Evolutionary conservation across 352 stramenopile species (phyloP).

Genomic region (Phytophthora cactorum): DNA sequence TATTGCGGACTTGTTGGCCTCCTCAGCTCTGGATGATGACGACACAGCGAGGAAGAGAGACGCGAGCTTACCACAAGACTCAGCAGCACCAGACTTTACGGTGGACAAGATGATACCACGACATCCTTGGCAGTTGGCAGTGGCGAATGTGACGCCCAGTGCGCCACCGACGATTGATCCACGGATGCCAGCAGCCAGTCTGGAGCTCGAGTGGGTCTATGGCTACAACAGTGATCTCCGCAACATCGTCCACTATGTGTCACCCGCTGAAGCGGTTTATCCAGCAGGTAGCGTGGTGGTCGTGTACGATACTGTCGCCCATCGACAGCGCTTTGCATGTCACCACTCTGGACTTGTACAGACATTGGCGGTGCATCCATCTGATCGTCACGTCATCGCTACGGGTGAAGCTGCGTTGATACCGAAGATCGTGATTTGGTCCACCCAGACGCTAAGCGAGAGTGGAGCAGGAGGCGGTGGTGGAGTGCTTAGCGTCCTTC

Average conservation of each 20-base stretch:
- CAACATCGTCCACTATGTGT: constrained; percentile 65
- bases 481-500: constrained; percentile 61
- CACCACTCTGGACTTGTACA: constrained; percentile 74
- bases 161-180: constrained; percentile 59
- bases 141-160: constrained; percentile 65
- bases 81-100: constrained; percentile 49
- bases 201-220: constrained; percentile 84
- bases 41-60: constrained; percentile 48
- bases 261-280: constrained; percentile 66
- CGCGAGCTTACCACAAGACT: constrained; percentile 52
- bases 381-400: constrained; percentile 53
- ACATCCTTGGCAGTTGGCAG: constrained; percentile 68
- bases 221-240: constrained; percentile 80
- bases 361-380: constrained; percentile 62
- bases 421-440: constrained; percentile 80
- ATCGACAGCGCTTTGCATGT: constrained; percentile 71
- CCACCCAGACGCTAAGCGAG: constrained; percentile 38
- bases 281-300: constrained; percentile 66
- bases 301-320: constrained; percentile 73
- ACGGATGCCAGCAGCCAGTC: constrained; percentile 57
- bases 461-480: constrained; percentile 35
- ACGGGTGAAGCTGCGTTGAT: constrained; percentile 61
- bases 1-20: constrained; percentile 18
- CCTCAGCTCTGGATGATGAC: constrained; percentile 33
- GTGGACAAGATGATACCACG: constrained; percentile 34